Evolutionary conservation across 2,329 filamentous ascomycete species (phyloP).

Genomic region (Bimuria novae-zelandiae): DNA sequence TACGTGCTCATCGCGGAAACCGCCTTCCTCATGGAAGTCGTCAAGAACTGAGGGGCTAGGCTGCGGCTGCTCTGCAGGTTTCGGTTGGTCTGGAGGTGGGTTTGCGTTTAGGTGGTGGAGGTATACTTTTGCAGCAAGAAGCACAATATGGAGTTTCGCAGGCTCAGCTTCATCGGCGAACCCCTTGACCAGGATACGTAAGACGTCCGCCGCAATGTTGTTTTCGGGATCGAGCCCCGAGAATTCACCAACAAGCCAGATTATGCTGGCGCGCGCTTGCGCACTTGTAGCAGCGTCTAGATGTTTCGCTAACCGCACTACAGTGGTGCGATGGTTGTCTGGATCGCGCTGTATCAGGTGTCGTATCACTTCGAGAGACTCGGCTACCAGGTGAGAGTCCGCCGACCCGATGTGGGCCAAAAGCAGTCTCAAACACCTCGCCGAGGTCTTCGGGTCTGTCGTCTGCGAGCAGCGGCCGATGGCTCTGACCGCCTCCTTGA

Average conservation of each 20-base stretch:
- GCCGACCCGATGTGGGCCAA: conserved; percentile 86
- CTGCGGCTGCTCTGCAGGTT: conserved; percentile 35
- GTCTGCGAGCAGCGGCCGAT: conserved; percentile 91
- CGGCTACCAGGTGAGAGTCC: conserved; percentile 85
- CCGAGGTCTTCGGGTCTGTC: conserved; percentile 54
- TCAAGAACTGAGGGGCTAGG: conserved; percentile 27
- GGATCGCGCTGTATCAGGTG: conserved; percentile 95
- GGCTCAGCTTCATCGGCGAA: conserved; percentile 84
- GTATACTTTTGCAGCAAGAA: conserved; percentile 96
- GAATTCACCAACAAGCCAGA: conserved; percentile 97
- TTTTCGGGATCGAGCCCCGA: conserved; percentile 77
- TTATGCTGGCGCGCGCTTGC: conserved; percentile 88
- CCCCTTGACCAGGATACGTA: conserved; percentile 83
- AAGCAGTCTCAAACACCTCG: conserved; percentile 80
- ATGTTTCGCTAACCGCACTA: conserved; percentile 86
- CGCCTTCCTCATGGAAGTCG: conserved; percentile 40
- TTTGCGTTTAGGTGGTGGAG: conserved; percentile 79
- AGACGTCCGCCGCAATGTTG: conserved; percentile 90
- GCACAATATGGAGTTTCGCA: conserved; percentile 87
- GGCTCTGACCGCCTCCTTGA: conserved; percentile 86
- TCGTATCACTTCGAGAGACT: conserved; percentile 91
- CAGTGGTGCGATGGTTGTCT: conserved; percentile 77
- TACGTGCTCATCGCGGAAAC: conserved; percentile 37
- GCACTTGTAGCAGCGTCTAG: conserved; percentile 87
- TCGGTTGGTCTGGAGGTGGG: conserved; percentile 45